Base-by-base conservation (phyloP, 345 rosid species). In the Draba incana region DNA sequence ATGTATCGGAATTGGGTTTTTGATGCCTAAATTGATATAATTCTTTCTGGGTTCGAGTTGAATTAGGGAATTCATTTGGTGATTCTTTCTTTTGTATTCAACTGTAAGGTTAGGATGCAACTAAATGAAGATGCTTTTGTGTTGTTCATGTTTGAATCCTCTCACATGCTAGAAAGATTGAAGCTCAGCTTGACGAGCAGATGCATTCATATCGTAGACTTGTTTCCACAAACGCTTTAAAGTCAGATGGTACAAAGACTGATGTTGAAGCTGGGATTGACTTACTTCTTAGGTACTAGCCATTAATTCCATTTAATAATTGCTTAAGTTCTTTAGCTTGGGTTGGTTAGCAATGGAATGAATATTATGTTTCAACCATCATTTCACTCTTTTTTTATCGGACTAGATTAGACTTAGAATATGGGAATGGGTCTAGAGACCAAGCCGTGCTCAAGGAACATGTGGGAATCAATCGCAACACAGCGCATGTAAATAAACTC, bases 171-270 rank as follows among this genome's bases (percentile, higher is more conserved):
- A 89, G 96, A 76, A 94, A 88, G 77, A 85, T 91, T 9, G 96
- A 94, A 84, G 96, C 98, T 75, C 98, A 87, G 82, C 84, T 94
- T 75, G 99, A 94, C 64, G 96, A 91, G 82, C 95, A 94, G 82
- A 94, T 94, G 99, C 79, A 81, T 83, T 84, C 84, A 6, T 94
- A 85, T 64, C 89, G 99, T 51, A 91, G 84, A 79, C 71, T 91
- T 74, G 95, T 83, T 52, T 91, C 97, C 3, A 59, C 88, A 3
- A 94, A 89, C 77, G 88, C 62, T 62, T 83, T 88, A 51, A 86
- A 82, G 81, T 76, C 53, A 64, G 99, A 86, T 75, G 80, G 82
- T 8, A 25, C 75, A 4, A 96, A 94, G 79, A 85, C 50, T 74
- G 90, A 91, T 78, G 82, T 86, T 50, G 98, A 91, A 85, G 80